Conservation (phyloP, 2,329 filamentous ascomycete genomes). For the Fusarium newnesense region DNA sequence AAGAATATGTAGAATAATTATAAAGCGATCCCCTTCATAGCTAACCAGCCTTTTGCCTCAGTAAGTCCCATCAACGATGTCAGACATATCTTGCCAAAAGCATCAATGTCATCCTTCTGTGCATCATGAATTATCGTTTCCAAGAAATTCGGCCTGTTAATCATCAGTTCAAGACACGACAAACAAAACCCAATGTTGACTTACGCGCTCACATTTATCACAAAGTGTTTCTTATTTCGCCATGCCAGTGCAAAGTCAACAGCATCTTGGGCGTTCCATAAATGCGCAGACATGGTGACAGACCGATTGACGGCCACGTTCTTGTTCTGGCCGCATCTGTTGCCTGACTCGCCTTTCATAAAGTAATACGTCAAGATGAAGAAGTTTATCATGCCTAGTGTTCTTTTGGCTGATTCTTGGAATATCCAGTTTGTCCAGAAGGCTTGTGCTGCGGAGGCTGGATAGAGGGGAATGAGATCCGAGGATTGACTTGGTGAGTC, state of each 20-base stretch:
- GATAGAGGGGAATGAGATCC: background rate
- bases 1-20: background rate
- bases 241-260: background rate
- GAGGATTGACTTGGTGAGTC: background rate
- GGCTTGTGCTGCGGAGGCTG: background rate
- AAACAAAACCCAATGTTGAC: accelerated
- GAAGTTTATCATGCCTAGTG: background rate
- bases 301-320: background rate
- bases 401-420: constrained; percentile 1
- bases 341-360: background rate
- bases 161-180: accelerated
- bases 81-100: background rate
- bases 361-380: constrained; percentile 4
- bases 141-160: background rate
- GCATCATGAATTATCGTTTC: background rate
- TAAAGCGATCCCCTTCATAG: background rate
- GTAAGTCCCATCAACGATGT: background rate
- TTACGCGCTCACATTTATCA: background rate
- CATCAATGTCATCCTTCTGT: background rate
- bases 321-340: background rate
- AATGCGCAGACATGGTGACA: background rate
- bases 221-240: background rate
- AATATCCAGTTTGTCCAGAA: background rate
- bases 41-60: constrained; percentile 5
- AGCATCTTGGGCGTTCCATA: constrained; percentile 5